Percentiles rank a stretch among this genome's conserved stretches.
These are phyloP conservation scores for Phytopythium boreale DNA, from an alignment of 352 stramenopile genomes.

Conservation along the genomic window DNA sequence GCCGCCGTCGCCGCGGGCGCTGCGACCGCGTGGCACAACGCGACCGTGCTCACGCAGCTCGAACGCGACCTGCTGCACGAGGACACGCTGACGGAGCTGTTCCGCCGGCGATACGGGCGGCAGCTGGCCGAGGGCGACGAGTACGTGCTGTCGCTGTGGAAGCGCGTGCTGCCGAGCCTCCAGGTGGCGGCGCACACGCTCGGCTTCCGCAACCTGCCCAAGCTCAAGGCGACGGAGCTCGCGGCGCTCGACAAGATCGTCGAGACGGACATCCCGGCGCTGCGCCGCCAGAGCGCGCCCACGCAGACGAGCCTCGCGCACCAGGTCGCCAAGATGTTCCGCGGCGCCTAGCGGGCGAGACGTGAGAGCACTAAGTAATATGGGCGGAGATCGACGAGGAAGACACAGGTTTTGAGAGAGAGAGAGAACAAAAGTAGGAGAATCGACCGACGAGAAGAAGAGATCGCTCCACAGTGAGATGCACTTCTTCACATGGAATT, in stretches of 20 bases:
- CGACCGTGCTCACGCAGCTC: conserved; percentile 79
- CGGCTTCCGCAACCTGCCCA: conserved; percentile 80
- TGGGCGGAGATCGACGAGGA: not conserved
- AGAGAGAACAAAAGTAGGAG: not conserved
- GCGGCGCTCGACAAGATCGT: conserved; percentile 89
- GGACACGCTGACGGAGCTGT: conserved; percentile 89
- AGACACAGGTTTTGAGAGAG: not conserved
- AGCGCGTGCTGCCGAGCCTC: conserved; percentile 82
- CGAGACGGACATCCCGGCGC: conserved; percentile 81
- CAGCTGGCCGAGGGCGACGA: conserved; percentile 97
- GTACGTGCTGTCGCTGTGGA: conserved; percentile 94
- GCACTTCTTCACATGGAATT: not conserved
- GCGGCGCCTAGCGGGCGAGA: conserved; percentile 9
- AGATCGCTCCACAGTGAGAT: too few relatives aligned
- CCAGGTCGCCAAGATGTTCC: conserved; percentile 85
- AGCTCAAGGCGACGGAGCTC: conserved; percentile 81
- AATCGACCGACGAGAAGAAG: not conserved
- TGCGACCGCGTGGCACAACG: conserved; percentile 90
- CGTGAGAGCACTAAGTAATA: not conserved
- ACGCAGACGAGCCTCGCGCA: conserved; percentile 80
- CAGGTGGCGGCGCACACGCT: conserved; percentile 86
- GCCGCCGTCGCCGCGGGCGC: conserved; percentile 73
- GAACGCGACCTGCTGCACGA: conserved; percentile 85
- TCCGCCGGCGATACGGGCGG: conserved; percentile 91
- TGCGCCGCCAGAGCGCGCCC: conserved; percentile 84